A percentile compares a stretch with the other conserved stretches of the same genome.
These are phyloP conservation scores for Adansonia madagascariensis DNA, from an alignment of 441 rosid species.

Conservation along the genomic window DNA sequence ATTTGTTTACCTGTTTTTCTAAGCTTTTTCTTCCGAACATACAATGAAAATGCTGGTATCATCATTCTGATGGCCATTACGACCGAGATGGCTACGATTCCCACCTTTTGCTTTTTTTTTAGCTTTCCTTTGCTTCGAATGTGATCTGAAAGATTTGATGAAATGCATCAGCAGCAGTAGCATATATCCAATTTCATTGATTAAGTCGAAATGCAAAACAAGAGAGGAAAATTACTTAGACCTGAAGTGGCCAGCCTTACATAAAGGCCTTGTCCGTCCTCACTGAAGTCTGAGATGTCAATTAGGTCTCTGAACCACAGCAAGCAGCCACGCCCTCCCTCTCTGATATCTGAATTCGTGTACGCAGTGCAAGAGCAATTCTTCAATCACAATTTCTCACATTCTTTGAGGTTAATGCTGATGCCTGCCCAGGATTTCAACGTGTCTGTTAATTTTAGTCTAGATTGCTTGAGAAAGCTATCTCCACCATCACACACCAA, in stretches of 20 bases:
- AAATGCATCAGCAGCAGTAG: too few relatives aligned
- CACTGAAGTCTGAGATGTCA: background rate
- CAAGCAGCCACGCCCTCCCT: constrained; percentile 37
- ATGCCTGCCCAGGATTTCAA: background rate
- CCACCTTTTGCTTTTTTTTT: background rate
- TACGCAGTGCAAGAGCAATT: constrained; percentile 38
- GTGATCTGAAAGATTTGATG: constrained; percentile 4
- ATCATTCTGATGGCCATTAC: background rate
- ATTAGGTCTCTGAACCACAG: constrained; percentile 29
- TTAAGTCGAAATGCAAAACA: background rate
- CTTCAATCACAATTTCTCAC: background rate
- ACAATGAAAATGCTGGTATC: background rate
- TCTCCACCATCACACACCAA: constrained; percentile 21
- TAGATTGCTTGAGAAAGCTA: background rate
- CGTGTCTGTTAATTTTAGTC: constrained; percentile 20
- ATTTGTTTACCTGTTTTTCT: background rate
- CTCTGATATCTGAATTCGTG: constrained; percentile 26
- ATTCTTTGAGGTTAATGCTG: background rate
- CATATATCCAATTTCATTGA: background rate
- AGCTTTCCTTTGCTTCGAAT: constrained; percentile 4
- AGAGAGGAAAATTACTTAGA: background rate
- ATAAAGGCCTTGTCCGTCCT: constrained; percentile 30
- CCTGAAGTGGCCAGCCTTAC: constrained; percentile 28
- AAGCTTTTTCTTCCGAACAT: constrained; percentile 14
- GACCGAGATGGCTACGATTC: background rate